These are phyloP conservation scores for Sporothrix mexicana DNA, from an alignment of 2,329 filamentous ascomycete species.

Conservation along the genomic window DNA sequence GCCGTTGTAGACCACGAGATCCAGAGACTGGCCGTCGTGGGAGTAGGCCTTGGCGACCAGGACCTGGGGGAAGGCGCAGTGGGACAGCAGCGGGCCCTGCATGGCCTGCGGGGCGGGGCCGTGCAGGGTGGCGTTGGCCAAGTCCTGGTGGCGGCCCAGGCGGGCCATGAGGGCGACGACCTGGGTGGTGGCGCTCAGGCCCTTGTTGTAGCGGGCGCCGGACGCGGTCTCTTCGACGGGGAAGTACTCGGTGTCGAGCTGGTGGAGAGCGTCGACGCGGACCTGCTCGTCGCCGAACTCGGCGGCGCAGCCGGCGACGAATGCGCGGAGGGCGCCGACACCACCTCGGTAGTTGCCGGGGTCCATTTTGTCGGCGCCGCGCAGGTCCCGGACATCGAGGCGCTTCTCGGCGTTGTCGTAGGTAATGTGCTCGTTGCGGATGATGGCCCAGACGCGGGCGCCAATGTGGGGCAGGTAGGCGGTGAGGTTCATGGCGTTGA, in stretches of 20 bases:
- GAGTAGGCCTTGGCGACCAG: neutral
- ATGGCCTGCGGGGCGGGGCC: neutral
- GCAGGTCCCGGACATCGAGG: neutral
- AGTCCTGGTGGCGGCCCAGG: neutral
- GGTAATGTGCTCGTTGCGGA: slow-evolving; percentile 2
- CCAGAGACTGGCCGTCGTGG: neutral
- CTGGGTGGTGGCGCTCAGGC: neutral
- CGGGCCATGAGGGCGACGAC: neutral
- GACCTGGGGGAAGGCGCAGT: neutral
- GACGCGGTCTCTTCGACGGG: neutral
- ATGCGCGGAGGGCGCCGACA: neutral
- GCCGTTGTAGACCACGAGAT: neutral
- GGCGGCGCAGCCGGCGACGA: neutral
- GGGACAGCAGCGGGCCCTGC: neutral
- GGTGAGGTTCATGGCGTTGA: neutral
- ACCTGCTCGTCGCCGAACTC: slow-evolving; percentile 8
- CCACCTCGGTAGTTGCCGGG: slow-evolving; percentile 5
- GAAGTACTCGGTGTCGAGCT: neutral
- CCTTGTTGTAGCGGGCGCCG: neutral
- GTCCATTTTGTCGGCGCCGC: slow-evolving; percentile 18
- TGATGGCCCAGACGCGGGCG: slow-evolving; percentile 9
- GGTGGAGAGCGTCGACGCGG: neutral
- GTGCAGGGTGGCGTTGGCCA: neutral
- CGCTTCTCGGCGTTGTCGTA: slow-evolving; percentile 1
- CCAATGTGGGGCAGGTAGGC: slow-evolving; percentile 1